These are phyloP conservation scores for Sphagnum contortum DNA, from an alignment of 225 moss, liverwort and hornwort species.

Conservation along the genomic window DNA sequence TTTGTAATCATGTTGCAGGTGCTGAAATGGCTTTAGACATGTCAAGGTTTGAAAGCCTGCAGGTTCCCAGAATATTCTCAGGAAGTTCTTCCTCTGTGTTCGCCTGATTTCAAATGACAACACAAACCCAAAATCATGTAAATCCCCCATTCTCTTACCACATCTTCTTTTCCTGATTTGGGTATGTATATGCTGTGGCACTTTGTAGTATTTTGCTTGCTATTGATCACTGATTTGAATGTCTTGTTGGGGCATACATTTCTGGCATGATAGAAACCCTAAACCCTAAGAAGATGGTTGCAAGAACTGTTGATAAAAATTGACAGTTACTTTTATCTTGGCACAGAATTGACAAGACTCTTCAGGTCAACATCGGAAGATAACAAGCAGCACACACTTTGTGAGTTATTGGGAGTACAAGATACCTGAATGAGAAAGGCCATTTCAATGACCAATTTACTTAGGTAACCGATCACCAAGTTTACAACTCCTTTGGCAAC, in stretches of 20 bases:
- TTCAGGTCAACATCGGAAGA: too few species aligned
- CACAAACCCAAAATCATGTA: background rate
- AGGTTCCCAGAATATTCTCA: slow-evolving; percentile 76
- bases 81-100: slow-evolving; percentile 93
- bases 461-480: slow-evolving; percentile 73
- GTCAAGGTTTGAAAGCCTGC: slow-evolving; percentile 68
- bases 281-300: too few species aligned
- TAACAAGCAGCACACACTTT: too few species aligned
- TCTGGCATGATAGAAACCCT: background rate
- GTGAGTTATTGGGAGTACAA: too few species aligned
- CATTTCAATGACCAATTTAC: slow-evolving; percentile 87
- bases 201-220: background rate
- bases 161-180: background rate
- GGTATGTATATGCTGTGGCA: background rate
- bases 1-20: slow-evolving; percentile 8
- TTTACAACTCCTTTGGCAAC: slow-evolving; percentile 90
- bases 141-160: background rate
- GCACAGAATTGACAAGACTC: too few species aligned
- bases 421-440: slow-evolving; percentile 89
- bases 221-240: background rate
- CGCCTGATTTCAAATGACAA: slow-evolving; percentile 36
- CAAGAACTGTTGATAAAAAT: too few species aligned
- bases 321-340: too few species aligned
- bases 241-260: background rate
- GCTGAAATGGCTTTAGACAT: slow-evolving; percentile 55